Conservation (phyloP, 1,284 basidiomycete genomes). For the Rhodotorula sp. region DNA sequence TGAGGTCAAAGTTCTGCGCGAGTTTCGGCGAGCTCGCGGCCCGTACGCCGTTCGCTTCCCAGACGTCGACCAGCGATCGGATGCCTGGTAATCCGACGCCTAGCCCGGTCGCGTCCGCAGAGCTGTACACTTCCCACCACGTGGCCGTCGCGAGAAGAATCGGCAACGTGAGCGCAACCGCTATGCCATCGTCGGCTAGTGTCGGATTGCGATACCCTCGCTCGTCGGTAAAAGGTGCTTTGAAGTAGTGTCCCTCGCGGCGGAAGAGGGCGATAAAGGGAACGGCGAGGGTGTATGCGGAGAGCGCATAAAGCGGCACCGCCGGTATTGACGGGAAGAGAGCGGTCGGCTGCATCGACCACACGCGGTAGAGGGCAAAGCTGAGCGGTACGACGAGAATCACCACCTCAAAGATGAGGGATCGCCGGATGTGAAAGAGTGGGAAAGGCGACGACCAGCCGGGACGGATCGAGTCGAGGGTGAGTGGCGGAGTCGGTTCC, state of each 20-base stretch:
- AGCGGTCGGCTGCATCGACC: slow-evolving; percentile 23
- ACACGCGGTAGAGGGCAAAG: slow-evolving; percentile 39
- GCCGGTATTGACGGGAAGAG: slow-evolving; percentile 24
- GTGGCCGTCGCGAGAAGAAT: slow-evolving; percentile 42
- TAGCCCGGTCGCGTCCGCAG: neutral
- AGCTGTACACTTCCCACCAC: slow-evolving; percentile 42
- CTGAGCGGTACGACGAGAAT: slow-evolving; percentile 36
- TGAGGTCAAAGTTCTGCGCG: slow-evolving; percentile 28
- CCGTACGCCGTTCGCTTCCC: slow-evolving; percentile 42
- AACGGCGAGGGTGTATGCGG: slow-evolving; percentile 33
- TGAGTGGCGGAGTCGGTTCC: slow-evolving; percentile 31
- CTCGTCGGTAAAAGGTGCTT: slow-evolving; percentile 47
- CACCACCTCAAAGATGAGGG: slow-evolving; percentile 40
- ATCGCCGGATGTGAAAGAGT: slow-evolving; percentile 36
- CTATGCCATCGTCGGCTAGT: slow-evolving; percentile 45
- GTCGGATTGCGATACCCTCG: slow-evolving; percentile 44
- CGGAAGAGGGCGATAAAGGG: slow-evolving; percentile 45
- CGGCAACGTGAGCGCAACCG: slow-evolving; percentile 42
- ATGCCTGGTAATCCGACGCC: slow-evolving; percentile 34
- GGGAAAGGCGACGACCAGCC: slow-evolving; percentile 35
- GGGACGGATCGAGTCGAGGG: slow-evolving; percentile 34
- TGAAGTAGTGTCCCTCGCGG: slow-evolving; percentile 33
- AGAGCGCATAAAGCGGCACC: slow-evolving; percentile 35
- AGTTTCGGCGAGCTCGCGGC: slow-evolving; percentile 3
- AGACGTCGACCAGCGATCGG: slow-evolving; percentile 41